phyloP scores from a whole-genome alignment of 257 asterid species.

The Capsicum pubescens region DNA sequence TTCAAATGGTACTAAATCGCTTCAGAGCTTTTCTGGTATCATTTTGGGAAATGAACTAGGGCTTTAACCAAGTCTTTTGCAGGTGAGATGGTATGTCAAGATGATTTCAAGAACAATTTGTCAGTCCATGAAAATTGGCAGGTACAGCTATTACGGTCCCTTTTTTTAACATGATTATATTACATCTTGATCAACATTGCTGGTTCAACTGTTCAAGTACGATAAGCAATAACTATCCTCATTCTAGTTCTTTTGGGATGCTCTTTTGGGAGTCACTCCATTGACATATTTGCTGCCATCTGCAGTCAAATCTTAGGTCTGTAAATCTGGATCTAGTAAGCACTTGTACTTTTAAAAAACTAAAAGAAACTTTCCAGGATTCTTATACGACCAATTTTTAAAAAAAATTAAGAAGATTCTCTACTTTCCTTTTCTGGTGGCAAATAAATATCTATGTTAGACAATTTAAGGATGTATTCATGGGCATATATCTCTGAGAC shows the following conservation, averaged over 20 bases:
- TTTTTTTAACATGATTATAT: neutral
- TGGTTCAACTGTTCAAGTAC: conserved; percentile 19
- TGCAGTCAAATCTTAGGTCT: conserved; percentile 8
- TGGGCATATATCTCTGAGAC: neutral
- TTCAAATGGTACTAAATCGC: conserved; percentile 50
- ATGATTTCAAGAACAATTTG: conserved; percentile 48
- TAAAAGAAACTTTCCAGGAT: neutral
- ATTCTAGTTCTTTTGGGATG: neutral
- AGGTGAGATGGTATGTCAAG: conserved; percentile 65
- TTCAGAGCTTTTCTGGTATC: neutral
- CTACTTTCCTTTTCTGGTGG: conserved; percentile 8
- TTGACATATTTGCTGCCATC: neutral
- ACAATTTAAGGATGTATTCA: conserved; percentile 20
- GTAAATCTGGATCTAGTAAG: neutral
- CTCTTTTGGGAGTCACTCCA: neutral
- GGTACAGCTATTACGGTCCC: conserved; percentile 36
- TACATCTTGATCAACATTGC: neutral
- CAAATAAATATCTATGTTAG: neutral
- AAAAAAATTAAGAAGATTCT: neutral
- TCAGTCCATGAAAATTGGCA: conserved; percentile 62
- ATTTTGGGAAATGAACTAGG: conserved; percentile 19
- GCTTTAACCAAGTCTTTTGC: conserved; percentile 38
- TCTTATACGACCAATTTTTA: neutral
- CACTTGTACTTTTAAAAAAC: neutral
- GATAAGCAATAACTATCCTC: neutral